Conservation (phyloP, 2,329 filamentous ascomycete species). For the Fusarium acutatum region DNA sequence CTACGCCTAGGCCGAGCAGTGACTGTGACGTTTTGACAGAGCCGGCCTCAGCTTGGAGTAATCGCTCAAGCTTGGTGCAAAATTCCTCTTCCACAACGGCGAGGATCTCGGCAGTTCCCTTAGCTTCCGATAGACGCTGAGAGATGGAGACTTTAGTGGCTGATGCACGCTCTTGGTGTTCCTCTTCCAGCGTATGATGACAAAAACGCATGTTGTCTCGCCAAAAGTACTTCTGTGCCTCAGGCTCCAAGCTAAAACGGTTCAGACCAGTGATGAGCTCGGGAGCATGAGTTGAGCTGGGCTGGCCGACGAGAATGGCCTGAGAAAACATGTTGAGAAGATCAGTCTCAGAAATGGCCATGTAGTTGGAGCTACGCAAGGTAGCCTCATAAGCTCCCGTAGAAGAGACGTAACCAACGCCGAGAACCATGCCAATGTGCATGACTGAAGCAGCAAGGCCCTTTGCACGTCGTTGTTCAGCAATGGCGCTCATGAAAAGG, state of each 20-base stretch:
- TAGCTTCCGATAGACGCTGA: not conserved
- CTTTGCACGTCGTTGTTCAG: not conserved
- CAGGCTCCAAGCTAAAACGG: not conserved
- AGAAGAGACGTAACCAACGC: constrained; percentile 51
- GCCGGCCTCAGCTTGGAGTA: not conserved
- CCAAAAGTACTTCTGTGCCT: constrained; percentile 4
- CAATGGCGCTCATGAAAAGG: not conserved
- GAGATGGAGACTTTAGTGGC: not conserved
- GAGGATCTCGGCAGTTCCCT: not conserved
- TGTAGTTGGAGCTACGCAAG: not conserved
- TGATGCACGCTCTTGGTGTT: not conserved
- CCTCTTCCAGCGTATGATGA: not conserved
- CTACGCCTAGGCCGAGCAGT: constrained; percentile 38
- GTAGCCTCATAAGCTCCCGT: not conserved
- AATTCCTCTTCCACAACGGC: not conserved
- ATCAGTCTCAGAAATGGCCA: constrained; percentile 43
- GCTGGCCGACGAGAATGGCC: not conserved
- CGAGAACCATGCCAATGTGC: constrained; percentile 50
- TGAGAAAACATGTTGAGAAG: constrained; percentile 32
- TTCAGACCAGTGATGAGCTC: constrained; percentile 5
- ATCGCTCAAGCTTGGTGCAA: not conserved
- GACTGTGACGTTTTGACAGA: not conserved
- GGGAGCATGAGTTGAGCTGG: not conserved
- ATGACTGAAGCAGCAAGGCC: constrained; percentile 47
- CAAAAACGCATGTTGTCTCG: not conserved